These are phyloP conservation scores for Haplographium delicatum DNA, from an alignment of 495 filamentous ascomycete species.

Conservation along the genomic window DNA sequence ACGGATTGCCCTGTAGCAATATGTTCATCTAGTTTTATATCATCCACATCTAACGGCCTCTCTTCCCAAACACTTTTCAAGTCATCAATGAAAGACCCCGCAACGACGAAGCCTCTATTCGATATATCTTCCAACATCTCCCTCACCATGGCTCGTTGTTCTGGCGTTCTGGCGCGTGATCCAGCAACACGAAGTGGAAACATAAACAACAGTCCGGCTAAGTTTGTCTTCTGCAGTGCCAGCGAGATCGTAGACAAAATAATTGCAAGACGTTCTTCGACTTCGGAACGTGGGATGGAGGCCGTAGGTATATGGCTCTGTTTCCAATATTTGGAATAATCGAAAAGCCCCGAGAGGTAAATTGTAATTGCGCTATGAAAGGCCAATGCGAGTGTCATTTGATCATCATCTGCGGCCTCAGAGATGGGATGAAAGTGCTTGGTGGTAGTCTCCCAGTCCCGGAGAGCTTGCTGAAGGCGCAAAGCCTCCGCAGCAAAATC, in stretches of 20 bases:
- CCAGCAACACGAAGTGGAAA: conserved; percentile 23
- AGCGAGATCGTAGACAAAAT: conserved; percentile 3
- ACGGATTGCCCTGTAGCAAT: too few relatives aligned
- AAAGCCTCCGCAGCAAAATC: conserved; percentile 9
- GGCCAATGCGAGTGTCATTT: conserved; percentile 5
- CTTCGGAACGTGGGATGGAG: neutral
- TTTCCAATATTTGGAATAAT: conserved; percentile 10
- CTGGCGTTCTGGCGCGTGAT: conserved; percentile 5
- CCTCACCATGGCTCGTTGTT: conserved; percentile 22
- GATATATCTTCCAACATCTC: conserved; percentile 15
- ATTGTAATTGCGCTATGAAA: conserved; percentile 18
- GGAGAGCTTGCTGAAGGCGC: neutral
- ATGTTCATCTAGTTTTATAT: too few relatives aligned
- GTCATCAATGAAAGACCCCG: conserved; percentile 14
- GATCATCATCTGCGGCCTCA: neutral
- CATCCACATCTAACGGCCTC: too few relatives aligned
- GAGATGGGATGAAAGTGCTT: neutral
- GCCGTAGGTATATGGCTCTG: neutral
- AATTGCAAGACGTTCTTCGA: conserved; percentile 4
- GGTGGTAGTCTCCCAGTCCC: conserved; percentile 2
- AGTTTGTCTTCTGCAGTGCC: conserved; percentile 5
- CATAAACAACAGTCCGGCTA: conserved; percentile 17
- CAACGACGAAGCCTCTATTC: conserved; percentile 18
- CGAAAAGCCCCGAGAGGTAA: conserved; percentile 20
- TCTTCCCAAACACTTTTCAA: conserved; percentile 9